Conservation (phyloP, 2,329 filamentous ascomycete species). For the Aspergillus thermomutatus region DNA sequence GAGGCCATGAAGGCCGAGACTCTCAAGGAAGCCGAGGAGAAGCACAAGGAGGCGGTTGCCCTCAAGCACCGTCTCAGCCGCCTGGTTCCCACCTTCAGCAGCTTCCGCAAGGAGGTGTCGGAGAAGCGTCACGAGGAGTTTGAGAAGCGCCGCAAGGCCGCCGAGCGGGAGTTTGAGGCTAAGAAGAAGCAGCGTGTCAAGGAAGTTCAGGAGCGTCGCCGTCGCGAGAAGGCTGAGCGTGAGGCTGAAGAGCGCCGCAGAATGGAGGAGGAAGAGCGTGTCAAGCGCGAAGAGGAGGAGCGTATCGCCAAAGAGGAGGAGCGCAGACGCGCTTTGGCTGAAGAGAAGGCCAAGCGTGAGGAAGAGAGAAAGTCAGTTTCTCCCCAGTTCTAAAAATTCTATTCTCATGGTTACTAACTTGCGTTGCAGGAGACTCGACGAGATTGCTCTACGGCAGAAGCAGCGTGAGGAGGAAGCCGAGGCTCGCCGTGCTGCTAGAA, state of each 20-base stretch:
- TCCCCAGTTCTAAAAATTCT: slow-evolving; percentile 1
- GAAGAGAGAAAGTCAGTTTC: slow-evolving; percentile 56
- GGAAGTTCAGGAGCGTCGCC: slow-evolving; percentile 78
- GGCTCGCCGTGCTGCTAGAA: slow-evolving; percentile 67
- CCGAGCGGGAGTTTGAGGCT: slow-evolving; percentile 88
- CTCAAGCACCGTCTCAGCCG: slow-evolving; percentile 89
- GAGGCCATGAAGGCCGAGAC: slow-evolving; percentile 75
- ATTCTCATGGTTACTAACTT: slow-evolving; percentile 31
- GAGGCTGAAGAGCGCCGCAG: slow-evolving; percentile 78
- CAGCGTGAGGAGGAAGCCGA: slow-evolving; percentile 86
- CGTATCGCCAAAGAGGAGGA: slow-evolving; percentile 76
- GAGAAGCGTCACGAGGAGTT: slow-evolving; percentile 92
- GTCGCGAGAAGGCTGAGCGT: slow-evolving; percentile 76
- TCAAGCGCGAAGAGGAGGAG: slow-evolving; percentile 79
- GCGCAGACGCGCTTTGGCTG: slow-evolving; percentile 67
- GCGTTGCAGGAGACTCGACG: slow-evolving; percentile 56
- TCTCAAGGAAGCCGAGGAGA: slow-evolving; percentile 73
- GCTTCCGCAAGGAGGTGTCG: slow-evolving; percentile 76
- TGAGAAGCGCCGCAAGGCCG: slow-evolving; percentile 86
- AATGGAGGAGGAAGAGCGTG: slow-evolving; percentile 81
- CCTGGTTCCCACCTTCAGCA: slow-evolving; percentile 79
- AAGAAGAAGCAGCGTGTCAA: slow-evolving; percentile 85
- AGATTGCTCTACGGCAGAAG: slow-evolving; percentile 63
- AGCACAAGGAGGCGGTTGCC: slow-evolving; percentile 88
- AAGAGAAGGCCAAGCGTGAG: slow-evolving; percentile 63